phyloP scores from a whole-genome alignment of 768 basidiomycete species.

The Russula sp. region DNA sequence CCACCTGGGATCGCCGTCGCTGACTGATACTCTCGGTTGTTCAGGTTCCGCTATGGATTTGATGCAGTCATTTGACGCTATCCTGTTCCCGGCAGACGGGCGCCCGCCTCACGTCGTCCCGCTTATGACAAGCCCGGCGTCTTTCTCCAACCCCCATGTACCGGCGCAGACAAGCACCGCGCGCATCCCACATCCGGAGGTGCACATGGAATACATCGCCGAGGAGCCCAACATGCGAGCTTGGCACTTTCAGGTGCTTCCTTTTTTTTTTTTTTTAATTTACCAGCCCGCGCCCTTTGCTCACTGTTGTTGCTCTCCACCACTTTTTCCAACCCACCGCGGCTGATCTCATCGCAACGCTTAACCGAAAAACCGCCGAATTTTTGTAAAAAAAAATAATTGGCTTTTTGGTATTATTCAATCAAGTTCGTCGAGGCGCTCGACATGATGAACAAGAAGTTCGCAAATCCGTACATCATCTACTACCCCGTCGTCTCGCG shows the following conservation, averaged over 20 bases:
- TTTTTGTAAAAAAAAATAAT: no score
- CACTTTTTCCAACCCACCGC: neutral
- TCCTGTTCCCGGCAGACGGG: conserved; percentile 75
- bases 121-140: conserved; percentile 61
- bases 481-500: conserved; percentile 73
- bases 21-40: conserved; percentile 6
- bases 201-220: conserved; percentile 81
- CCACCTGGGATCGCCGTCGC: conserved; percentile 14
- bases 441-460: conserved; percentile 74
- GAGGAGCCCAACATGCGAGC: conserved; percentile 59
- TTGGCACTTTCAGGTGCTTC: conserved; percentile 65
- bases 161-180: conserved; percentile 29
- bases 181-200: conserved; percentile 75
- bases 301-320: neutral
- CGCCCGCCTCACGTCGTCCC: conserved; percentile 65
- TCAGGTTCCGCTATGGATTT: conserved; percentile 47
- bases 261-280: neutral
- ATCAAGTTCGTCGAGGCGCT: conserved; percentile 62
- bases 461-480: conserved; percentile 71
- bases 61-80: conserved; percentile 55
- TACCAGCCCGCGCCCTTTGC: neutral
- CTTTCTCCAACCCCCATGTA: conserved; percentile 19
- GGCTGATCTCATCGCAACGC: neutral
- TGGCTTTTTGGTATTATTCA: no score
- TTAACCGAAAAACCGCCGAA: neutral